Evolutionary conservation across 2,329 filamentous ascomycete species (phyloP), one percentile per base, ranked within the genome.

Genomic region (Xylariaceae sp.): DNA sequence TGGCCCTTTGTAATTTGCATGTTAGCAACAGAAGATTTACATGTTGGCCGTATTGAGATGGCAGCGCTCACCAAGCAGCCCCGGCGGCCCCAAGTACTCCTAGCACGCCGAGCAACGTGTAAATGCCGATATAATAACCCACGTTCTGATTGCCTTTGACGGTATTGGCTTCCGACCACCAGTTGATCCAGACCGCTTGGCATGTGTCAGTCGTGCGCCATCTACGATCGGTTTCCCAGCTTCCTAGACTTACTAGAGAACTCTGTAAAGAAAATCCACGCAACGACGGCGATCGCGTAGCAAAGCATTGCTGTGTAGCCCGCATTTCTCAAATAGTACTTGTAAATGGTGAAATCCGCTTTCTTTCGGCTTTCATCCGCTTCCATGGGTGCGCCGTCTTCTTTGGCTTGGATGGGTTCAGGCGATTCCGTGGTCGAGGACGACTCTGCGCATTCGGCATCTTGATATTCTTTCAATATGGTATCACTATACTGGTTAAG

Each of bases 161-260:
- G 9, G 52, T 46, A 35, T 52, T 54, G 18, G 45, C 51, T 38
- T 49, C 49, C 3, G 49, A 49, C 52, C 52, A 54, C 52, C 52
- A 54, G 17, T 54, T 52, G 17, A 52, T 15, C 52, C 52, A 54
- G 4, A 54, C 30, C 18, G 52, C 52, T 54, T 27, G 22, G 22
- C 4, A 27, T 27, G 22, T 27, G 22, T 27, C 4, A 27, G 22
- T 27, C 22, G 22, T 27, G 22, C 22, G 22, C 22, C 22, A 27
- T 27, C 22, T 27, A 5, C 22, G 22, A 27, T 27, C 22, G 7
- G 22, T 27, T 27, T 4, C 7, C 7, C 22, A 27, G 22, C 22
- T 27, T 27, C 4, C 22, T 27, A 27, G 22, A 36, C 33, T 36
- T 36, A 36, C 33, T 36, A 14, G 33, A 36, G 15, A 36, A 36